Evolutionary conservation across 2,329 filamentous ascomycete species (phyloP).

Genomic region (Fusarium sublunatum): DNA sequence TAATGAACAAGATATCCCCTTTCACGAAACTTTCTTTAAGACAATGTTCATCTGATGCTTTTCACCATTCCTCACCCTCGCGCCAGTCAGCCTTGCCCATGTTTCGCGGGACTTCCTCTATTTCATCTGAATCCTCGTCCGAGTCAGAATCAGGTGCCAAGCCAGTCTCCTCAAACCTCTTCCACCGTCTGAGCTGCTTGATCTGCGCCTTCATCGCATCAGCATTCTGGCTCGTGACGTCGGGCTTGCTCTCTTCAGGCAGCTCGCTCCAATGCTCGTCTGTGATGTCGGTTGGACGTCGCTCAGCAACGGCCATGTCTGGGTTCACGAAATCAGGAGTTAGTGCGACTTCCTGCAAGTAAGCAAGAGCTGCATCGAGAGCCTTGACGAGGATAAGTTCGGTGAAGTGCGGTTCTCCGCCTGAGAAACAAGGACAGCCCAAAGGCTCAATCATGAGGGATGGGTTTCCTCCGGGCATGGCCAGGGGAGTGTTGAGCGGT

Average conservation of each 20-base stretch:
- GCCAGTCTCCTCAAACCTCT: slow-evolving; percentile 46
- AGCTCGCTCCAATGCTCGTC: slow-evolving; percentile 50
- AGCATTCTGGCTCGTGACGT: slow-evolving; percentile 33
- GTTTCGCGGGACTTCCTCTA: slow-evolving; percentile 2
- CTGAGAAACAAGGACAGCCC: slow-evolving; percentile 77
- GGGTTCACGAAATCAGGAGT: slow-evolving; percentile 55
- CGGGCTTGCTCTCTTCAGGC: slow-evolving; percentile 48
- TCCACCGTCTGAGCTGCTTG: slow-evolving; percentile 45
- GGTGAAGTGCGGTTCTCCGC: slow-evolving; percentile 67
- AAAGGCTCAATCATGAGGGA: slow-evolving; percentile 56
- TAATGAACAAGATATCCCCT: slow-evolving; percentile 31
- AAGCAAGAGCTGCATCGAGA: slow-evolving; percentile 66
- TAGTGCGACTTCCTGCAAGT: slow-evolving; percentile 68
- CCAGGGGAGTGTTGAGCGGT: slow-evolving; percentile 64
- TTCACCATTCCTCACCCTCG: slow-evolving; percentile 3
- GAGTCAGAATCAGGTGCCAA: slow-evolving; percentile 40
- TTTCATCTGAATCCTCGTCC: slow-evolving; percentile 33
- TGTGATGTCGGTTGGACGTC: slow-evolving; percentile 32
- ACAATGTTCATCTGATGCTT: background rate
- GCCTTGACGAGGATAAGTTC: slow-evolving; percentile 72
- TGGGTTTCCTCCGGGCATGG: slow-evolving; percentile 62
- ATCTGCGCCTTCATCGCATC: slow-evolving; percentile 41
- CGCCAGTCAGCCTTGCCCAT: background rate
- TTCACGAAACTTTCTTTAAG: background rate
- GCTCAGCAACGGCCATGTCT: slow-evolving; percentile 48